Conservation (phyloP, 148 eudicot species). For the Polygonum maritimum region DNA sequence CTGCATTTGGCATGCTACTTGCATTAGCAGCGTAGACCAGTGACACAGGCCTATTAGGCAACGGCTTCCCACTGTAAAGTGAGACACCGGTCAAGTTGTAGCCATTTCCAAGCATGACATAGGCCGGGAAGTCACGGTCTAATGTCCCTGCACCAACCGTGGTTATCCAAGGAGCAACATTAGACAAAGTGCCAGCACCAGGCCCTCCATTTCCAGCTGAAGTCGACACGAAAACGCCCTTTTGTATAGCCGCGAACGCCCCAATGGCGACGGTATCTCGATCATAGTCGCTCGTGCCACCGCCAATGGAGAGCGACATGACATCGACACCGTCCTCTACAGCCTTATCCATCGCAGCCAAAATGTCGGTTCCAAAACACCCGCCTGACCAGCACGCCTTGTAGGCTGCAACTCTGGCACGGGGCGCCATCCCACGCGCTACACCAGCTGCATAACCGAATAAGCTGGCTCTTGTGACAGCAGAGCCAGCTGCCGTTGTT, state of each 20-base stretch:
- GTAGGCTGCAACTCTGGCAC: conserved; percentile 62
- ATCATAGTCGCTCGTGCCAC: conserved; percentile 41
- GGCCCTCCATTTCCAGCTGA: conserved; percentile 87
- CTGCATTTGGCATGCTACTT: conserved; percentile 41
- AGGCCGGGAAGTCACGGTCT: conserved; percentile 77
- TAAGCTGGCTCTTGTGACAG: conserved; percentile 53
- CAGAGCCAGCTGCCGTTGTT: conserved; percentile 72
- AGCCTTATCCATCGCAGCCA: conserved; percentile 80
- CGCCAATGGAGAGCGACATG: conserved; percentile 71
- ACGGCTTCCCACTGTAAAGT: conserved; percentile 57
- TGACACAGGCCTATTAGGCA: conserved; percentile 29
- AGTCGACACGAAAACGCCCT: conserved; percentile 63
- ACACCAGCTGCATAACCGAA: conserved; percentile 68
- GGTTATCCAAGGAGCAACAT: conserved; percentile 88
- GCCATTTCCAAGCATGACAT: conserved; percentile 51
- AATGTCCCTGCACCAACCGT: conserved; percentile 77
- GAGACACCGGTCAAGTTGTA: conserved; percentile 54
- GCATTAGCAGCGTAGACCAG: conserved; percentile 54
- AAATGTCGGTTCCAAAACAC: conserved; percentile 60
- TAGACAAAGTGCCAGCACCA: conserved; percentile 42
- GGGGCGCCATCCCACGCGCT: conserved; percentile 78
- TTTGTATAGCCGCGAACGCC: conserved; percentile 54
- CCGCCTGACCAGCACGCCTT: conserved; percentile 80
- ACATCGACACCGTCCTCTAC: conserved; percentile 69
- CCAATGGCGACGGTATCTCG: conserved; percentile 59